Percentiles rank a stretch among this genome's conserved stretches.
Conservation (phyloP, 2,329 filamentous ascomycete genomes). For the Dothideomycetes sp. region DNA sequence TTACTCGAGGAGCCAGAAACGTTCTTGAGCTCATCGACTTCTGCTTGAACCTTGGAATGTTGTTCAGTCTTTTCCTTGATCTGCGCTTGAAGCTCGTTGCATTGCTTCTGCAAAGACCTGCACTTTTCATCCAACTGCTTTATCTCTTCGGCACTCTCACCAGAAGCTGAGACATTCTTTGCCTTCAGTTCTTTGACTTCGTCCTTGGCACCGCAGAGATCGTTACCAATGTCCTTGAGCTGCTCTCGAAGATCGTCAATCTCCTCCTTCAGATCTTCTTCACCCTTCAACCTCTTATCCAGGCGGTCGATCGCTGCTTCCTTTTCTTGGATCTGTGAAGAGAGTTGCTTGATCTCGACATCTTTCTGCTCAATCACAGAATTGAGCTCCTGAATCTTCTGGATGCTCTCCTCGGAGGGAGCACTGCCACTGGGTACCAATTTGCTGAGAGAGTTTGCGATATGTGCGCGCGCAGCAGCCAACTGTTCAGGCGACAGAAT, state of each 20-base stretch:
- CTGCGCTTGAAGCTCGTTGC: slow-evolving; percentile 39
- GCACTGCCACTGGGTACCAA: slow-evolving; percentile 1
- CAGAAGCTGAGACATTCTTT: slow-evolving; percentile 42
- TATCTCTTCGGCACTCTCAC: slow-evolving; percentile 22
- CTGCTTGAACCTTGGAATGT: slow-evolving; percentile 13
- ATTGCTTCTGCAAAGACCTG: slow-evolving; percentile 52
- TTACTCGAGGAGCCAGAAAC: slow-evolving; percentile 38
- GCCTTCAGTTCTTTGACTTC: slow-evolving; percentile 58
- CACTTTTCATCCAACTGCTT: slow-evolving; percentile 21
- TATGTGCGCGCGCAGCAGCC: slow-evolving; percentile 6
- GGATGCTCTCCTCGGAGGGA: neutral
- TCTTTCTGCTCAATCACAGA: slow-evolving; percentile 14
- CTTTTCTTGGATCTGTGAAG: slow-evolving; percentile 42
- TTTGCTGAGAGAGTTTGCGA: slow-evolving; percentile 3
- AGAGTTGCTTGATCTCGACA: slow-evolving; percentile 18
- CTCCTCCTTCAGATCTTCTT: slow-evolving; percentile 72
- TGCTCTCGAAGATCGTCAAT: slow-evolving; percentile 77
- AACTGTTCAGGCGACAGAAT: slow-evolving; percentile 5
- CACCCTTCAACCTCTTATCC: slow-evolving; percentile 61
- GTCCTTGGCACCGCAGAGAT: slow-evolving; percentile 76
- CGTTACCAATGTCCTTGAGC: slow-evolving; percentile 67
- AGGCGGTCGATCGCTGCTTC: slow-evolving; percentile 65
- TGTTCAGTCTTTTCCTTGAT: slow-evolving; percentile 14
- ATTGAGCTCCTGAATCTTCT: slow-evolving; percentile 14
- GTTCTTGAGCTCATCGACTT: slow-evolving; percentile 14